Conservation (phyloP, 352 stramenopile genomes). For the Peronospora destructor region DNA sequence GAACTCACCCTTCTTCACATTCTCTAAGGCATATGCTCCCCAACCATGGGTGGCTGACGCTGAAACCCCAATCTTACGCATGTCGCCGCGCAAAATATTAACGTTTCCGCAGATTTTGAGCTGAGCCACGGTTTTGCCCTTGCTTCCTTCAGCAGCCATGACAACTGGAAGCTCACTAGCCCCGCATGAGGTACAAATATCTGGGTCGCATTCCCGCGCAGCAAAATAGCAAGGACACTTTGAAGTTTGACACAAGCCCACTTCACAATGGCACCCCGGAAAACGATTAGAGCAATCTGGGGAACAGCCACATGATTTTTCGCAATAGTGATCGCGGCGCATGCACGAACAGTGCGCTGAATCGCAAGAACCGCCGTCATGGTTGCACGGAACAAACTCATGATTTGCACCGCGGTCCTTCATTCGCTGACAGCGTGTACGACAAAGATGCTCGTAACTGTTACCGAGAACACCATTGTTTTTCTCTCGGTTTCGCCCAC, state of each 20-base stretch:
- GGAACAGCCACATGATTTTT: slow-evolving; percentile 56
- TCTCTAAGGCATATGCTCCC: slow-evolving; percentile 59
- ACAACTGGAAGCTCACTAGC: slow-evolving; percentile 57
- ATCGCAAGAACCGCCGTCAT: slow-evolving; percentile 49
- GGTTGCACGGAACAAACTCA: slow-evolving; percentile 63
- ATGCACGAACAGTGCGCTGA: slow-evolving; percentile 68
- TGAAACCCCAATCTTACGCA: slow-evolving; percentile 47
- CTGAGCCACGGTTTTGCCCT: slow-evolving; percentile 22
- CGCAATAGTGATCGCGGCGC: slow-evolving; percentile 76
- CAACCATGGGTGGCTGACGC: slow-evolving; percentile 65
- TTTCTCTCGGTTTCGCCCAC: slow-evolving; percentile 23
- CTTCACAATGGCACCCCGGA: slow-evolving; percentile 55
- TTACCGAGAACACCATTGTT: slow-evolving; percentile 43
- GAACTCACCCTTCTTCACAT: slow-evolving; percentile 52
- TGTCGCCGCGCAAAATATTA: slow-evolving; percentile 53
- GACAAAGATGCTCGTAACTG: slow-evolving; percentile 56
- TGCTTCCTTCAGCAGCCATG: slow-evolving; percentile 27
- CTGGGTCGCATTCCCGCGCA: slow-evolving; percentile 62
- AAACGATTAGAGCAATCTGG: slow-evolving; percentile 74
- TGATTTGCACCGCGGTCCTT: slow-evolving; percentile 74
- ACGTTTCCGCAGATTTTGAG: slow-evolving; percentile 62
- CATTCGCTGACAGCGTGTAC: slow-evolving; percentile 72
- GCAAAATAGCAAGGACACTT: slow-evolving; percentile 70
- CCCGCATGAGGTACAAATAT: slow-evolving; percentile 58
- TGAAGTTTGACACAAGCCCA: slow-evolving; percentile 45